Percentiles rank a stretch among this genome's conserved stretches.
Conservation (phyloP, 2,329 filamentous ascomycete species). For the Achaetomium macrosporum region DNA sequence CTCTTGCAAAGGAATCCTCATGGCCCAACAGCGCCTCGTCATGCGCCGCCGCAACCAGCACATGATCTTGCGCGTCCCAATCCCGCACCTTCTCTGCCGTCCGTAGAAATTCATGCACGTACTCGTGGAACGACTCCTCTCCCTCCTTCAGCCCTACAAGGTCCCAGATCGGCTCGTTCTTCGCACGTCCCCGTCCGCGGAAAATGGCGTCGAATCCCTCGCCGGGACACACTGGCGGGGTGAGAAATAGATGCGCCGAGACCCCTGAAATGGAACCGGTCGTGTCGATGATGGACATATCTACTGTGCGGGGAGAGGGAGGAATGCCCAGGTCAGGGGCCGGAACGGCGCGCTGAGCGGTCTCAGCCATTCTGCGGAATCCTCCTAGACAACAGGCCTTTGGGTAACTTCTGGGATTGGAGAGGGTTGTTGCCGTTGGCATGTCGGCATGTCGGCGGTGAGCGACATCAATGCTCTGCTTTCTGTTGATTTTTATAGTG, state of each 20-base stretch:
- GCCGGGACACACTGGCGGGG: slow-evolving; percentile 36
- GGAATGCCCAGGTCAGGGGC: slow-evolving; percentile 30
- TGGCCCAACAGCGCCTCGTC: slow-evolving; percentile 38
- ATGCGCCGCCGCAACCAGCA: slow-evolving; percentile 44
- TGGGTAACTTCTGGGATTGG: not conserved
- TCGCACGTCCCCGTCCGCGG: slow-evolving; percentile 23
- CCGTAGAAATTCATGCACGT: slow-evolving; percentile 30
- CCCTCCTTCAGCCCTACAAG: slow-evolving; percentile 14
- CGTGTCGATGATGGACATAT: slow-evolving; percentile 32
- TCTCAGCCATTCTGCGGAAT: not conserved
- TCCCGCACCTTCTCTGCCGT: slow-evolving; percentile 42
- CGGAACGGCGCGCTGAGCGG: too few species aligned
- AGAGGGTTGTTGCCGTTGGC: too few species aligned
- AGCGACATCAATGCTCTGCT: not conserved
- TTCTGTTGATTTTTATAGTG: too few species aligned
- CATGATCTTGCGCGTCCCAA: slow-evolving; percentile 38
- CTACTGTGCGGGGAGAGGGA: slow-evolving; percentile 27
- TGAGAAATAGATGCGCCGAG: slow-evolving; percentile 21
- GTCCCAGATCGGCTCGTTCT: slow-evolving; percentile 29
- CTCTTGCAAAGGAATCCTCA: slow-evolving; percentile 43
- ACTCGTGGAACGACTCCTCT: slow-evolving; percentile 20
- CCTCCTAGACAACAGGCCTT: not conserved
- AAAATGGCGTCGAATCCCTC: slow-evolving; percentile 36
- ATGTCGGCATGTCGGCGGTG: too few species aligned
- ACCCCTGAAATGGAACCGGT: slow-evolving; percentile 24